Percentiles rank a stretch among this genome's conserved stretches.
Conservation (phyloP, 2,329 filamentous ascomycete species). For the Pseudopyricularia cyperi region DNA sequence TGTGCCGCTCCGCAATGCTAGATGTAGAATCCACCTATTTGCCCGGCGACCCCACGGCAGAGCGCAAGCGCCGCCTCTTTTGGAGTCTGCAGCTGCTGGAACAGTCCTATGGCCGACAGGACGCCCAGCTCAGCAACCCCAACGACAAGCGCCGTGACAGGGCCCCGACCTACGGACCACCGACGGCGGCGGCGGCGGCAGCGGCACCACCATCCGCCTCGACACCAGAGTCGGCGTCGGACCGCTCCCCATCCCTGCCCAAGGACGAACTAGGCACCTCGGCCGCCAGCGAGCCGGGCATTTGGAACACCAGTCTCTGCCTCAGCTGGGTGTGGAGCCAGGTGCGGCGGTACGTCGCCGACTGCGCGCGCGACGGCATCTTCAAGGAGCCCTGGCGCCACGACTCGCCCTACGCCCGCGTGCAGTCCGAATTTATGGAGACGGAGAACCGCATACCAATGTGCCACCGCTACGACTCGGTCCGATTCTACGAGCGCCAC, state of each 20-base stretch:
- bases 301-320: conserved; percentile 35
- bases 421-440: conserved; percentile 33
- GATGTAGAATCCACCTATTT: conserved; percentile 27
- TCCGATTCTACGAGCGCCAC: conserved; percentile 36
- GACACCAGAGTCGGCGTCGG: neutral
- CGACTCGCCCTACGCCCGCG: conserved; percentile 36
- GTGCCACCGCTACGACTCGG: conserved; percentile 37
- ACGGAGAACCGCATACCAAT: conserved; percentile 23
- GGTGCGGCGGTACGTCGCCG: conserved; percentile 29
- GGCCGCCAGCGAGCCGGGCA: conserved; percentile 25
- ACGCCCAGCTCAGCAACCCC: conserved; percentile 2
- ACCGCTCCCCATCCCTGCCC: conserved; percentile 24
- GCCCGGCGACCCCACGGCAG: conserved; percentile 17
- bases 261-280: conserved; percentile 29
- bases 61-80: conserved; percentile 35
- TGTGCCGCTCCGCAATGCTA: conserved; percentile 35
- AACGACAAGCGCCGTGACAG: neutral
- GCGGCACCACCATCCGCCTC: neutral
- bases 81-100: conserved; percentile 38
- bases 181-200: neutral
- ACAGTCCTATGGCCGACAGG: conserved; percentile 30
- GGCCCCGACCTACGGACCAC: neutral
- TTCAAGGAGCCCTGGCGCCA: conserved; percentile 36
- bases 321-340: conserved; percentile 39
- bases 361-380: conserved; percentile 27